Conservation (phyloP, 1,284 basidiomycete genomes). For the Fomitopsis pinicola region DNA sequence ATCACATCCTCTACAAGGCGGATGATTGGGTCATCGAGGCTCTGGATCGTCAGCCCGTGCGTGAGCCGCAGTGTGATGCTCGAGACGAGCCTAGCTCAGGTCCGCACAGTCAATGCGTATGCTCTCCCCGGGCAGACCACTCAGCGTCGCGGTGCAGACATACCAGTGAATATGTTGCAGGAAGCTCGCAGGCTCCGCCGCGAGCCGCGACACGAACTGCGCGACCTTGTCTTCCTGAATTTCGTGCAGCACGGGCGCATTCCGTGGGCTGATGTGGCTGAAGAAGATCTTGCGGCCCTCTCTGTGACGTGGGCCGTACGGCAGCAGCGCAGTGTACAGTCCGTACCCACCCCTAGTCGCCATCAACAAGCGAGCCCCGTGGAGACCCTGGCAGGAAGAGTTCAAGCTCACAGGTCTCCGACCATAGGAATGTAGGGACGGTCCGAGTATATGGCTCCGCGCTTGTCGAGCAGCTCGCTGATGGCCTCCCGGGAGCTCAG, state of each 20-base stretch:
- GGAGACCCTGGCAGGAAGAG: no score
- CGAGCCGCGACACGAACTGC: not conserved
- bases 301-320: not conserved
- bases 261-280: not conserved
- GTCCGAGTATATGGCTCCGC: conserved; percentile 3
- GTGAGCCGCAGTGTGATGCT: no score
- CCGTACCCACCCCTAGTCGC: not conserved
- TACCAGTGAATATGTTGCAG: not conserved
- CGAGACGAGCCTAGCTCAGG: no score
- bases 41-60: no score
- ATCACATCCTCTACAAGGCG: no score
- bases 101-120: no score
- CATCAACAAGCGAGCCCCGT: no score
- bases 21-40: no score
- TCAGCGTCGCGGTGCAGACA: no score
- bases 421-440: not conserved
- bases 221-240: not conserved
- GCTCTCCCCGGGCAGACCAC: no score
- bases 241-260: not conserved
- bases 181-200: not conserved
- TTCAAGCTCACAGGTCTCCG: conserved; percentile 1
- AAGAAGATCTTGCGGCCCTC: conserved; percentile 4
- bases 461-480: conserved; percentile 4
- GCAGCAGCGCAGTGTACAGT: not conserved
- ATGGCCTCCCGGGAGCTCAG: not conserved